These are phyloP conservation scores for Apiotrichum sp. DNA, from an alignment of 1,284 basidiomycete species.

Conservation along the genomic window DNA sequence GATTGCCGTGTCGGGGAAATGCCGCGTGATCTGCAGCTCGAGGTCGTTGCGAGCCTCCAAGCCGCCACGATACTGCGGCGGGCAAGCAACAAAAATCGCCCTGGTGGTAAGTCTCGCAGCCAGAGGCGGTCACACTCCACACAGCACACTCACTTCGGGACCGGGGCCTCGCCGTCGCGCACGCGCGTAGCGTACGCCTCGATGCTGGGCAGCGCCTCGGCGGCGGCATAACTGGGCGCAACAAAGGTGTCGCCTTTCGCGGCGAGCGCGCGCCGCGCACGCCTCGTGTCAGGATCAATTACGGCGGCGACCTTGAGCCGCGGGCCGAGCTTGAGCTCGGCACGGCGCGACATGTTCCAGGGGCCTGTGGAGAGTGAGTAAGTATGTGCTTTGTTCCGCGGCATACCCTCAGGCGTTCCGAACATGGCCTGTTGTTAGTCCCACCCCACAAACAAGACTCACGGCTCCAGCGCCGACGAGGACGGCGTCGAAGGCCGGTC, in stretches of 20 bases:
- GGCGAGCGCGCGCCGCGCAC: conserved; percentile 68
- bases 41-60: conserved; percentile 68
- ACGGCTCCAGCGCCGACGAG: conserved; percentile 38
- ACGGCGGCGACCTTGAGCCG: conserved; percentile 89
- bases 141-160: conserved; percentile 46
- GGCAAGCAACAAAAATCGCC: conserved; percentile 82
- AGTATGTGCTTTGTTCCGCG: neutral
- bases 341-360: conserved; percentile 37
- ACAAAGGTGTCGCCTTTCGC: conserved; percentile 85
- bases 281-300: conserved; percentile 78
- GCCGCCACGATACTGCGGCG: conserved; percentile 84
- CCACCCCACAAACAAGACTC: conserved; percentile 5
- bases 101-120: conserved; percentile 23
- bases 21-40: conserved; percentile 77
- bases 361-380: conserved; percentile 22
- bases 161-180: conserved; percentile 47
- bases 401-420: conserved; percentile 39
- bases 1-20: conserved; percentile 78
- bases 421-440: conserved; percentile 37
- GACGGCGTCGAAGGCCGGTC: conserved; percentile 20
- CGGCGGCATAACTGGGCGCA: conserved; percentile 78
- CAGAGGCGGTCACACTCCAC: neutral
- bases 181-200: conserved; percentile 57
- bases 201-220: conserved; percentile 72
- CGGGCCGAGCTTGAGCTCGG: conserved; percentile 67